Conservation (phyloP, 2,329 filamentous ascomycete genomes). For the Diaporthe aspalathi region DNA sequence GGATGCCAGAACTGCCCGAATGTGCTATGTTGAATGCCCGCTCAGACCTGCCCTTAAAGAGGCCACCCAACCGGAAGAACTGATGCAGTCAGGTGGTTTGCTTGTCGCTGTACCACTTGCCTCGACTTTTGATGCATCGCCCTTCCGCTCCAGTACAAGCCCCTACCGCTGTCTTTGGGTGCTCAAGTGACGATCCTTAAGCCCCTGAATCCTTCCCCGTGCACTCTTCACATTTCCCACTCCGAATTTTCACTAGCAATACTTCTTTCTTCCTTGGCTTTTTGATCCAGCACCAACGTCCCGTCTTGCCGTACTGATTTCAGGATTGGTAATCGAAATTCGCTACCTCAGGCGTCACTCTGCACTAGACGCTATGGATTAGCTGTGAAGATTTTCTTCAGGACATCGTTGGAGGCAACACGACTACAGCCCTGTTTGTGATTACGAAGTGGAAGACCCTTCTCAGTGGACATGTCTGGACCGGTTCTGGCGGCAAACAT, state of each 20-base stretch:
- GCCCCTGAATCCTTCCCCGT: background rate
- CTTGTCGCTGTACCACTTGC: background rate
- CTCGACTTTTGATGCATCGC: background rate
- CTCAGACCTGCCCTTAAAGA: background rate
- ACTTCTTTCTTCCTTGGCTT: background rate
- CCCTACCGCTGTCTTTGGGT: background rate
- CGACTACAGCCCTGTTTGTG: accelerated
- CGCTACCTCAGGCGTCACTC: background rate
- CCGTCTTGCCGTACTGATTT: background rate
- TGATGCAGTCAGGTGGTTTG: too few species aligned
- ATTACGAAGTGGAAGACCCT: too few species aligned
- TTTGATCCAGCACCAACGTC: background rate
- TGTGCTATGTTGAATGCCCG: background rate
- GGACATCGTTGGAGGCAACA: too few species aligned
- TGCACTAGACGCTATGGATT: background rate
- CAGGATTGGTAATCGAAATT: background rate
- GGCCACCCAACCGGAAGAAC: too few species aligned
- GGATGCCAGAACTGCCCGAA: background rate
- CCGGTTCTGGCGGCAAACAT: too few species aligned
- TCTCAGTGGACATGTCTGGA: background rate
- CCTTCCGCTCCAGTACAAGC: background rate
- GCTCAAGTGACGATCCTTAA: background rate
- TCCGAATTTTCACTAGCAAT: background rate
- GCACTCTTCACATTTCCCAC: slow-evolving; percentile 14
- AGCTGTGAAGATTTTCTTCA: background rate